Conservation (phyloP, 1,284 basidiomycete genomes). For the Ustilago crameri region DNA sequence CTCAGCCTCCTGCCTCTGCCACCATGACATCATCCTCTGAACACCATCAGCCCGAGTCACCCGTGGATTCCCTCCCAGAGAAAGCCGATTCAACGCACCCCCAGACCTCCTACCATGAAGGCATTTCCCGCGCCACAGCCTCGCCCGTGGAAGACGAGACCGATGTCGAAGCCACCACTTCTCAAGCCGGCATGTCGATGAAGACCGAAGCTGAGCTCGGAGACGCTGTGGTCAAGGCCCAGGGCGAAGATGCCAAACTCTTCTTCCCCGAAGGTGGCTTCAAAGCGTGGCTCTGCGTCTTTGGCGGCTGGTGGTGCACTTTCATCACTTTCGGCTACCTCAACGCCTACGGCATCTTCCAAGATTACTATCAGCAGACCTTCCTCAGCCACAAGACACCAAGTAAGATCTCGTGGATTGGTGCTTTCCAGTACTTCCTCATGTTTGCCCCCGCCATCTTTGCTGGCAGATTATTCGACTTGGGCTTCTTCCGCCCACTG, state of each 20-base stretch:
- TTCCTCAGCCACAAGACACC: constrained; percentile 40
- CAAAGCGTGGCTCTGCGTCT: constrained; percentile 51
- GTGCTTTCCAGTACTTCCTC: constrained; percentile 52
- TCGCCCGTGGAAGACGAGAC: constrained; percentile 26
- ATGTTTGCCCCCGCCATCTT: constrained; percentile 44
- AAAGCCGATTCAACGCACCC: neutral
- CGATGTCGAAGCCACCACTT: constrained; percentile 34
- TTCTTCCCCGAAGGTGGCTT: constrained; percentile 53
- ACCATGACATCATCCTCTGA: neutral
- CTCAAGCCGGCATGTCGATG: constrained; percentile 37
- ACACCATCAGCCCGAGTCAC: neutral
- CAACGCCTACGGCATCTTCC: constrained; percentile 54
- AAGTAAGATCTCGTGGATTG: constrained; percentile 52
- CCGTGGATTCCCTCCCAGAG: no score
- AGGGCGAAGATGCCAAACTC: constrained; percentile 27
- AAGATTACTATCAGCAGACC: constrained; percentile 44
- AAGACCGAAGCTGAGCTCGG: constrained; percentile 42
- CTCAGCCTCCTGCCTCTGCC: neutral
- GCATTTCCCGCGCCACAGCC: neutral
- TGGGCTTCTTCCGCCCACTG: constrained; percentile 46
- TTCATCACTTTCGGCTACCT: constrained; percentile 54
- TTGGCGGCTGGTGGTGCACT: constrained; percentile 47
- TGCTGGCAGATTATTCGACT: constrained; percentile 50
- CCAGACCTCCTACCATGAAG: constrained; percentile 6
- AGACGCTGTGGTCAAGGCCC: constrained; percentile 30